A percentile compares a stretch with the other conserved stretches of the same genome.
These are phyloP conservation scores for Ustilago bromivora DNA, from an alignment of 1,284 basidiomycete genomes.

Conservation along the genomic window DNA sequence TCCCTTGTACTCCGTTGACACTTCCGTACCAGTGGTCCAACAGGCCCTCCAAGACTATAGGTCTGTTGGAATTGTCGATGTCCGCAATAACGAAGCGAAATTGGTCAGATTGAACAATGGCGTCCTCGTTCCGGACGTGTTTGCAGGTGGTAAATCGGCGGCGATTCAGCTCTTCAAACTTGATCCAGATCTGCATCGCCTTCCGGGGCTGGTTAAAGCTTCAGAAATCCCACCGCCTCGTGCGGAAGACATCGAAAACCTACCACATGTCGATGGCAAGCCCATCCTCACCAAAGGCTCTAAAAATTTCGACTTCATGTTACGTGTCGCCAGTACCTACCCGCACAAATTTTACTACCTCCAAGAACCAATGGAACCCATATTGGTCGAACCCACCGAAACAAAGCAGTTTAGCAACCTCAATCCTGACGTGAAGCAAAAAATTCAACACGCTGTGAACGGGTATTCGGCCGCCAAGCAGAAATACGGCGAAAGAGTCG, in stretches of 20 bases:
- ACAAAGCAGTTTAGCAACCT: too few species aligned
- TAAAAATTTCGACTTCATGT: slow-evolving; percentile 19
- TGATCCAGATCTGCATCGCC: slow-evolving; percentile 1
- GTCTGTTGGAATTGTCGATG: slow-evolving; percentile 10
- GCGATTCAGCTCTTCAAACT: background rate
- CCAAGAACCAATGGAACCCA: background rate
- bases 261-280: background rate
- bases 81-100: background rate
- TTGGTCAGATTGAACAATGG: background rate
- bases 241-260: background rate
- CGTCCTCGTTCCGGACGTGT: background rate
- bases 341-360: slow-evolving; percentile 7
- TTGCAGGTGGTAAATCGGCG: background rate
- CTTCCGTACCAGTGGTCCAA: background rate
- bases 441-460: background rate
- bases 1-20: slow-evolving; percentile 2
- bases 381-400: background rate
- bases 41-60: slow-evolving; percentile 11
- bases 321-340: background rate
- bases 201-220: background rate
- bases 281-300: slow-evolving; percentile 4
- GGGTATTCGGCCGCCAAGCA: background rate
- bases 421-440: background rate
- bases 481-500: background rate
- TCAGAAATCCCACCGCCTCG: background rate